These are phyloP conservation scores for Tricholoma saponaceum DNA, from an alignment of 768 basidiomycete genomes.

Conservation along the genomic window DNA sequence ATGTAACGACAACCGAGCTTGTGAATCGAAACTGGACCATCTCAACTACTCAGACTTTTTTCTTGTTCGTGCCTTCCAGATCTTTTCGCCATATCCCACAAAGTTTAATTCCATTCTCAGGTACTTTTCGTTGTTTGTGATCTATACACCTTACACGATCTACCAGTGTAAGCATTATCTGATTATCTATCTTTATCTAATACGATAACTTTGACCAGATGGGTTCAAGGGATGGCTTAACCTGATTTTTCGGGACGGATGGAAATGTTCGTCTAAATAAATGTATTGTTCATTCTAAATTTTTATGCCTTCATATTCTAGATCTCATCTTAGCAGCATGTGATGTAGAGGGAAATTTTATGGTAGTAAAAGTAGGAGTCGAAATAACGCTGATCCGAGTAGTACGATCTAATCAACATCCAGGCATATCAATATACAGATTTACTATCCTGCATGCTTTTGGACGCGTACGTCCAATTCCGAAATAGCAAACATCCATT, in stretches of 20 bases:
- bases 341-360: constrained; percentile 87
- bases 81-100: neutral
- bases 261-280: constrained; percentile 64
- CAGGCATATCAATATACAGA: constrained; percentile 86
- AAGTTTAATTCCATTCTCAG: constrained; percentile 30
- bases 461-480: constrained; percentile 62
- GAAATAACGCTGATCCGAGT: neutral
- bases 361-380: constrained; percentile 64
- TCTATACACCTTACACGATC: constrained; percentile 88
- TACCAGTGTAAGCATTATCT: constrained; percentile 61
- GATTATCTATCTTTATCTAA: constrained; percentile 1
- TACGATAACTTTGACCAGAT: constrained; percentile 38
- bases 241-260: constrained; percentile 70
- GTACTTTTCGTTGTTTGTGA: constrained; percentile 70
- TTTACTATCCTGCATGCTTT: constrained; percentile 86
- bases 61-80: constrained; percentile 51
- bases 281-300: neutral
- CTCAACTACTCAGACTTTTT: constrained; percentile 80
- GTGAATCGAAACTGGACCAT: constrained; percentile 63
- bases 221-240: constrained; percentile 83
- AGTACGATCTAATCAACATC: neutral
- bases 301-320: constrained; percentile 20
- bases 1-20: constrained; percentile 80
- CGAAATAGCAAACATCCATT: neutral
- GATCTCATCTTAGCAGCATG: constrained; percentile 75